Conservation (phyloP, 345 rosid genomes). For the Brassica incana region DNA sequence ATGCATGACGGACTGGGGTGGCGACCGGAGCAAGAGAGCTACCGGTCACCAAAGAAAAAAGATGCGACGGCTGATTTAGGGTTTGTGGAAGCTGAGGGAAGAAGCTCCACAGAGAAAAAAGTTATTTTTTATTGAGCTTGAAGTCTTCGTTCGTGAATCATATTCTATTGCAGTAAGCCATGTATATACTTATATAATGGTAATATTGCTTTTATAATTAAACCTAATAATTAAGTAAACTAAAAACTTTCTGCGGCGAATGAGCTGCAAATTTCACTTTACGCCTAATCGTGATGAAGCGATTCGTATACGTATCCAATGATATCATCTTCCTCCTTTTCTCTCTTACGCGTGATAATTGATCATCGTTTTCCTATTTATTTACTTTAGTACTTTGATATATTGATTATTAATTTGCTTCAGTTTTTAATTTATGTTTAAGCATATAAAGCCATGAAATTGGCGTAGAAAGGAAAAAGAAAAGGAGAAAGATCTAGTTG, state of each 20-base stretch:
- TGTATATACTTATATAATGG: background rate
- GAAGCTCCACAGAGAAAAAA: too few species aligned
- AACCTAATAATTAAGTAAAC: background rate
- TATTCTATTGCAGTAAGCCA: background rate
- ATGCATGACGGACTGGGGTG: too few species aligned
- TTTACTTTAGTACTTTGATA: background rate
- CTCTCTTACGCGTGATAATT: conserved; percentile 51
- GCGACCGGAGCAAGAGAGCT: too few species aligned
- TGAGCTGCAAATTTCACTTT: conserved; percentile 41
- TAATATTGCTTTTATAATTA: background rate
- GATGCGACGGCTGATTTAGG: too few species aligned
- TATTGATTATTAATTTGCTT: background rate
- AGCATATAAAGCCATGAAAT: background rate
- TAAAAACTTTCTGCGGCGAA: conserved; percentile 40
- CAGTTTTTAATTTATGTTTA: conserved; percentile 1
- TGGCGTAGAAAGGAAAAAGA: background rate
- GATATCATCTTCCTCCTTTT: conserved; percentile 40
- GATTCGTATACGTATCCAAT: conserved; percentile 40
- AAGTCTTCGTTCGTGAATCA: too few species aligned
- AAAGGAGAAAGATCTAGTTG: too few species aligned
- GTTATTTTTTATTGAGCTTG: too few species aligned
- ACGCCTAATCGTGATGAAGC: conserved; percentile 37
- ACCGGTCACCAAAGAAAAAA: too few species aligned
- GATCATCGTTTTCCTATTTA: background rate
- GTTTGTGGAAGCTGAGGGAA: too few species aligned